Conservation (phyloP, 106 monocot genomes). For the Apostasia ramifera region DNA sequence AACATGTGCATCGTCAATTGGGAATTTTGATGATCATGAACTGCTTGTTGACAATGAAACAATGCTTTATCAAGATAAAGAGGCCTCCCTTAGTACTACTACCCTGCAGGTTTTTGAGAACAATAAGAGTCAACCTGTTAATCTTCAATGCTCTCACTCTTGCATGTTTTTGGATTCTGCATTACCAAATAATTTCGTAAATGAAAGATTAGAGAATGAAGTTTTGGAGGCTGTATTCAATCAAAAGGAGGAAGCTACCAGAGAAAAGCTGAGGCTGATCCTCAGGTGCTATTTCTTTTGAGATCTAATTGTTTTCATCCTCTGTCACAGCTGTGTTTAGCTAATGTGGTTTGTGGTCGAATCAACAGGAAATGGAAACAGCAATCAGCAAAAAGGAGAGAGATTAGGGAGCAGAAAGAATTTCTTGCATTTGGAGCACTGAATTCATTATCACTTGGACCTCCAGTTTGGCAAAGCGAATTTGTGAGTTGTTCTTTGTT, state of each 20-base stretch:
- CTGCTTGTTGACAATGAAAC: slow-evolving; percentile 7
- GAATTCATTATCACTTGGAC: slow-evolving; percentile 65
- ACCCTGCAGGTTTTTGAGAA: slow-evolving; percentile 1
- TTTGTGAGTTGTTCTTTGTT: slow-evolving; percentile 29
- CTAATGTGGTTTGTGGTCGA: not conserved
- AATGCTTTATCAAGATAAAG: not conserved
- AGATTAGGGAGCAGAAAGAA: slow-evolving; percentile 37
- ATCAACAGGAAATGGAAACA: slow-evolving; percentile 73
- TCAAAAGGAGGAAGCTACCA: slow-evolving; percentile 30
- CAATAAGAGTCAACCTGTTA: slow-evolving; percentile 10
- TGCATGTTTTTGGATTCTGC: not conserved
- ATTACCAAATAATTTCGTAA: not conserved
- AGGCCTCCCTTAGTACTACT: not conserved
- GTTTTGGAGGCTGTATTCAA: not conserved
- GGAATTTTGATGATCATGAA: slow-evolving; percentile 4
- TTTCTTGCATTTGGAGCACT: slow-evolving; percentile 56
- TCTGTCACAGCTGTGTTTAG: not conserved
- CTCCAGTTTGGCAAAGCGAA: slow-evolving; percentile 35
- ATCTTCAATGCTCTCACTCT: slow-evolving; percentile 14
- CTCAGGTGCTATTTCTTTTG: slow-evolving; percentile 44
- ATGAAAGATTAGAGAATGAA: slow-evolving; percentile 9
- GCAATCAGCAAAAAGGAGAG: slow-evolving; percentile 31
- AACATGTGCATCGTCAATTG: slow-evolving; percentile 2
- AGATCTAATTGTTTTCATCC: slow-evolving; percentile 2
- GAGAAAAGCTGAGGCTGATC: slow-evolving; percentile 46